Conservation (phyloP, 2,329 filamentous ascomycete genomes). For the Pseudogymnoascus sp. region DNA sequence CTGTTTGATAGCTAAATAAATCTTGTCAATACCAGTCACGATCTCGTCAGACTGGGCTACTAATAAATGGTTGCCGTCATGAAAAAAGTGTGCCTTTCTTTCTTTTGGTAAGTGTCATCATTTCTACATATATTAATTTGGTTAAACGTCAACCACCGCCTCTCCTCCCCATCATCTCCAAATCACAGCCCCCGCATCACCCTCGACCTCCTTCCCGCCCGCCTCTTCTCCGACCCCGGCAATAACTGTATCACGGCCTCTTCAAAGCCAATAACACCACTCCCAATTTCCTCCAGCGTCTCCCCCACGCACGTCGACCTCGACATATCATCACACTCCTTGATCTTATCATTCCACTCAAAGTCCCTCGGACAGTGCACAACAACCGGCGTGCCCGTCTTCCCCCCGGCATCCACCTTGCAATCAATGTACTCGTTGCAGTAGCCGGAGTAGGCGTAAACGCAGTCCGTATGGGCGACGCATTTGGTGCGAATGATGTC, state of each 20-base stretch:
- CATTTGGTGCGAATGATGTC: not conserved
- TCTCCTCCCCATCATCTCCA: too few relatives aligned
- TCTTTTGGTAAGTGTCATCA: not conserved
- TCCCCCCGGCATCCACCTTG: not conserved
- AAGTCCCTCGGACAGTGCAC: not conserved
- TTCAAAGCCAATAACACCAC: too few relatives aligned
- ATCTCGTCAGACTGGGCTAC: too few relatives aligned
- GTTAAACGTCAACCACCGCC: not conserved
- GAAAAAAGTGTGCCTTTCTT: not conserved
- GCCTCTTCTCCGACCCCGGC: not conserved
- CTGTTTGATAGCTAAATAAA: conserved; percentile 3
- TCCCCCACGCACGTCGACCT: not conserved
- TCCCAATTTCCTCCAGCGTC: not conserved
- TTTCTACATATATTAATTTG: not conserved
- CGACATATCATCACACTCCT: not conserved
- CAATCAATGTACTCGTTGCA: not conserved
- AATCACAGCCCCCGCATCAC: too few relatives aligned
- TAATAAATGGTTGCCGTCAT: not conserved
- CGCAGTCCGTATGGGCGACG: not conserved
- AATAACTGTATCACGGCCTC: not conserved
- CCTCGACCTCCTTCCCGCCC: too few relatives aligned
- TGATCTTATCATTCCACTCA: not conserved
- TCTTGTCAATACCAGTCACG: not conserved
- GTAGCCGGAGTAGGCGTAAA: not conserved
- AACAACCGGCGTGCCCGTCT: not conserved